Evolutionary conservation across 2,329 filamentous ascomycete species (phyloP), one percentile per base, ranked within the genome.

Genomic region (Chaetomiaceae sp.): DNA sequence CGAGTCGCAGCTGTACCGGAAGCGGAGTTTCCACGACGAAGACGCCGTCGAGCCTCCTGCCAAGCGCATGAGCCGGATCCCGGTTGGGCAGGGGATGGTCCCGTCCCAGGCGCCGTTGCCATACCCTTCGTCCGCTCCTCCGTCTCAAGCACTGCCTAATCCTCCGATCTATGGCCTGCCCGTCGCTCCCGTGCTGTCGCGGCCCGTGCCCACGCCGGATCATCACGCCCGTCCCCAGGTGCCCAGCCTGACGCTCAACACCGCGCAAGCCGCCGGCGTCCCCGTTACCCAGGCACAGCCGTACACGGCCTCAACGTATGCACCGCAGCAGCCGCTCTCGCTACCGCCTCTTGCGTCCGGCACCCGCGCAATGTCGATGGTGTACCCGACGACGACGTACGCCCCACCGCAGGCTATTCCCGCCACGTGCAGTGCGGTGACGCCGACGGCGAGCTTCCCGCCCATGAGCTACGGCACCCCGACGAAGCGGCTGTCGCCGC

Each of bases 291-390:
- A 56, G 22, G n/a, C 46, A 49, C 53, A 65, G 60, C 33, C 70
- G 40, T 74, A 72, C 53, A 64, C 71, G 9, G 54, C 65, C 17
- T 61, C 72, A 36, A 66, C 71, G 37, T 79, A 74, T 57, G 66
- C 71, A 42, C 64, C 71, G 3, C 72, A 76, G 38, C 71, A 71
- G 37, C 69, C 75, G 6, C 72, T 83, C 20, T 84, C 86, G 20
- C 73, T 88, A 9, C 84, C 85, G 14, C 80, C 85, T 2, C 69
- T 88, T 15, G 79, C 79, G 14, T 73, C 79, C 12, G 76, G 78
- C n/a, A 71, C 79, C 33, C 82, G 88, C 45, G 82, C 89, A 8
- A 91, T 95, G 85, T 80, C 87, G 6, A 83, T 87, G 17, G 85
- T 91, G 1, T 96, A 88, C 67, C 78, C 83, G 29, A 78, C 75